A percentile compares a stretch with the other conserved stretches of the same genome.
Conservation (phyloP, 2,329 filamentous ascomycete genomes). For the Lasiodiplodia gonubiensis region DNA sequence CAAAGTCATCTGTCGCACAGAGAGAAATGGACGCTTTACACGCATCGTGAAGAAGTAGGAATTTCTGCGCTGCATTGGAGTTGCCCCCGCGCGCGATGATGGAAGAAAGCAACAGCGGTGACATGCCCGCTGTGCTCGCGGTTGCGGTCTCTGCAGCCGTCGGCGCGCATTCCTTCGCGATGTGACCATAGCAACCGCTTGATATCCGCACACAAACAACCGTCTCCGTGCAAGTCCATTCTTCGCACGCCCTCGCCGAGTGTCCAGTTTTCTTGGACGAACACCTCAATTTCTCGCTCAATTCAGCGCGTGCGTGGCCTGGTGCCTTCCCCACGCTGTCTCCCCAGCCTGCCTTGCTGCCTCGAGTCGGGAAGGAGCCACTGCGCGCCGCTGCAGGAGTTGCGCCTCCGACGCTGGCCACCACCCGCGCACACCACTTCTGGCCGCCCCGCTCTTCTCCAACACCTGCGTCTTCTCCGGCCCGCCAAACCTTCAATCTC, state of each 20-base stretch:
- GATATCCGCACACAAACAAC: constrained; percentile 22
- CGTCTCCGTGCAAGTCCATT: constrained; percentile 21
- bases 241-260: constrained; percentile 18
- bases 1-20: neutral
- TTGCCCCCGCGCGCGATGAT: neutral
- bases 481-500: neutral
- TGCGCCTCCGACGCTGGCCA: neutral
- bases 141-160: neutral
- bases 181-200: constrained; percentile 9
- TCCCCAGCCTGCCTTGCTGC: neutral
- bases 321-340: neutral
- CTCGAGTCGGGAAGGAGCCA: constrained; percentile 9
- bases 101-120: neutral
- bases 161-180: constrained; percentile 13
- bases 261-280: constrained; percentile 20
- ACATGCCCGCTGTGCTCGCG: neutral
- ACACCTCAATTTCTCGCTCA: constrained; percentile 8
- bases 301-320: neutral
- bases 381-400: neutral
- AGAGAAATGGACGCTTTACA: neutral
- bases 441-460: neutral
- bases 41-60: neutral
- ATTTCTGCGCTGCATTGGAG: constrained; percentile 4
- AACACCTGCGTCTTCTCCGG: neutral
- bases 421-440: neutral